phyloP scores from a whole-genome alignment of 495 filamentous ascomycete genomes.

The Acidiella bohemica region DNA sequence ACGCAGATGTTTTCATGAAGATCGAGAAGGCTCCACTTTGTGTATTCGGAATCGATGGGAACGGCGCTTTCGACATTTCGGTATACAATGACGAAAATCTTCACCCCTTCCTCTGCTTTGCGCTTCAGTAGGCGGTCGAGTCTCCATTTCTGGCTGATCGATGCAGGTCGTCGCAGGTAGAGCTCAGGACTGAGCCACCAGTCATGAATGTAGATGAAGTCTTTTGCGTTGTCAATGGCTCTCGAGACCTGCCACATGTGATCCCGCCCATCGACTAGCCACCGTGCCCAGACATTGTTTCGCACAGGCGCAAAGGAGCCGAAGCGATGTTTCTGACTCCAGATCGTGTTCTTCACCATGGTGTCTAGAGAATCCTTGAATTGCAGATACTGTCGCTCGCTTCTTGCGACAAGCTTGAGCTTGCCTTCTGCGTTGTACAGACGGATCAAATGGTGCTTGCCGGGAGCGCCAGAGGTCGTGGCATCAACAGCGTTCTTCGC shows the following conservation, averaged over 20 bases:
- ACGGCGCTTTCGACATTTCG: conserved; percentile 97
- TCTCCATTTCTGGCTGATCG: conserved; percentile 97
- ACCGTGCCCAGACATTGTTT: conserved; percentile 76
- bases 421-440: conserved; percentile 78
- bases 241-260: conserved; percentile 99
- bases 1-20: conserved; percentile 93
- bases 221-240: conserved; percentile 92
- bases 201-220: conserved; percentile 98
- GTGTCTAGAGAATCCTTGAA: conserved; percentile 83
- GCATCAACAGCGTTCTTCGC: conserved; percentile 47
- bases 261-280: conserved; percentile 91
- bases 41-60: conserved; percentile 97
- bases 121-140: conserved; percentile 81
- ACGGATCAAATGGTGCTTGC: conserved; percentile 70
- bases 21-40: conserved; percentile 92
- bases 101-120: conserved; percentile 89
- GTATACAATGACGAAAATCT: conserved; percentile 96
- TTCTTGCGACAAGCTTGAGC: conserved; percentile 80
- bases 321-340: conserved; percentile 74
- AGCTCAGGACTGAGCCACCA: conserved; percentile 97
- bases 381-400: conserved; percentile 75
- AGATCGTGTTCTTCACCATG: conserved; percentile 68
- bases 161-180: conserved; percentile 87
- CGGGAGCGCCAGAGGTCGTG: conserved; percentile 51
- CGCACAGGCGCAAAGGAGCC: conserved; percentile 88